Evolutionary conservation across 768 basidiomycete species (phyloP).

Genomic region (Ramaria sp.): DNA sequence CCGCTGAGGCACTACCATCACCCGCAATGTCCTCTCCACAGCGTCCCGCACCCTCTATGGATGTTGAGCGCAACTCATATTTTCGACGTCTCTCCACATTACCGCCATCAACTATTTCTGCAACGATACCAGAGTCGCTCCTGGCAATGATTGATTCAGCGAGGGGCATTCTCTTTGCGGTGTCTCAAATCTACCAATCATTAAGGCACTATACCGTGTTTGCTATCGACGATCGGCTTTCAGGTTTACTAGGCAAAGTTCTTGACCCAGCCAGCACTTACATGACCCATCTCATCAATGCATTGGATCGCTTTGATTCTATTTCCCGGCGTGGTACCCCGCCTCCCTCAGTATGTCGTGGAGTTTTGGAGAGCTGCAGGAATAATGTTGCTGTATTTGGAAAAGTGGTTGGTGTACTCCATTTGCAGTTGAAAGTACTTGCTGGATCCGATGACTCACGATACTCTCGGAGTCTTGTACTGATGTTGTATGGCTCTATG

Average conservation of each 20-base stretch:
- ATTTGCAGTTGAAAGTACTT: constrained; percentile 70
- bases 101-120: constrained; percentile 46
- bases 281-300: constrained; percentile 75
- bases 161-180: constrained; percentile 83
- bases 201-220: constrained; percentile 81
- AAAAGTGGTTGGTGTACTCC: constrained; percentile 78
- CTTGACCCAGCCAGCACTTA: constrained; percentile 76
- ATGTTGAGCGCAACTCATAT: constrained; percentile 81
- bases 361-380: constrained; percentile 71
- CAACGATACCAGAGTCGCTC: constrained; percentile 59
- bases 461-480: constrained; percentile 74
- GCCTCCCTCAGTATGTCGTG: constrained; percentile 59
- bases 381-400: constrained; percentile 77
- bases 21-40: constrained; percentile 21
- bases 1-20: constrained; percentile 17
- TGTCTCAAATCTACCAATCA: constrained; percentile 84
- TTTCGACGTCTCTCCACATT: constrained; percentile 85
- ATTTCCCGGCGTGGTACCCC: constrained; percentile 61
- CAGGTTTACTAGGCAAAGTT: constrained; percentile 71
- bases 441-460: constrained; percentile 71
- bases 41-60: constrained; percentile 45
- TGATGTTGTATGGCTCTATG: constrained; percentile 82
- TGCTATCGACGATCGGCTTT: constrained; percentile 72
- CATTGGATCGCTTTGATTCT: constrained; percentile 85
- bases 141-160: constrained; percentile 73